Evolutionary conservation across 2,329 filamentous ascomycete genomes (phyloP), one percentile per base, ranked within the genome.

Genomic region (Pseudogymnoascus sp.): DNA sequence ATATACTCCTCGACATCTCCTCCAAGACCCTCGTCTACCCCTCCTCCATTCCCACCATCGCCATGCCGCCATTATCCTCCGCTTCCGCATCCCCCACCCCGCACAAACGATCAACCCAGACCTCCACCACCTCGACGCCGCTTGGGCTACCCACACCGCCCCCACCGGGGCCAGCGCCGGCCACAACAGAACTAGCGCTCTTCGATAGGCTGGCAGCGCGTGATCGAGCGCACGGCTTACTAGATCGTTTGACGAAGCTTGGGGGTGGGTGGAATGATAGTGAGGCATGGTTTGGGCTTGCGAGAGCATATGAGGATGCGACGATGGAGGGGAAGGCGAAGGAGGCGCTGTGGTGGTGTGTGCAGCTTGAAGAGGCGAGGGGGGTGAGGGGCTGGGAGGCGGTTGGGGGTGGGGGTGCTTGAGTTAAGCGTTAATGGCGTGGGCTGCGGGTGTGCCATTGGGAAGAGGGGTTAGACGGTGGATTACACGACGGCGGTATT

Each of bases 321-420:
- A 90, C 89, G 0, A 90, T 96, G 77, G 76, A 85, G 1, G 90
- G 95, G 38, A 96, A 93, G 78, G 89, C 95, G 13, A 96, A 93
- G 77, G 89, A 95, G 69, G 91, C 93, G 53, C 81, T 97, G 6
- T 97, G 95, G 95, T 97, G 93, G 92, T 96, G 93, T 70, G 90
- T 99, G 11, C 92, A 97, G 76, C 80, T 99, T 31, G 95, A 97
- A 73, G 93, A 99, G 73, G 86, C 85, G 6, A 86, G 85, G 67
- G 91, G 88, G 0, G 83, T 96, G 59, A 85, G 95, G 64, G 82
- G 84, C 64, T 97, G 93, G 95, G 82, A 80, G 31, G 86, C 83
- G 68, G 81, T 91, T 29, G 86, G 84, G 3, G 80, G 81, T 60
- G 85, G 86, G 19, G 82, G 88, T n/a, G n/a, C 7, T 38, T 60